phyloP scores from a whole-genome alignment of 1,284 basidiomycete genomes.

The Cutaneotrichosporon cutaneum region DNA sequence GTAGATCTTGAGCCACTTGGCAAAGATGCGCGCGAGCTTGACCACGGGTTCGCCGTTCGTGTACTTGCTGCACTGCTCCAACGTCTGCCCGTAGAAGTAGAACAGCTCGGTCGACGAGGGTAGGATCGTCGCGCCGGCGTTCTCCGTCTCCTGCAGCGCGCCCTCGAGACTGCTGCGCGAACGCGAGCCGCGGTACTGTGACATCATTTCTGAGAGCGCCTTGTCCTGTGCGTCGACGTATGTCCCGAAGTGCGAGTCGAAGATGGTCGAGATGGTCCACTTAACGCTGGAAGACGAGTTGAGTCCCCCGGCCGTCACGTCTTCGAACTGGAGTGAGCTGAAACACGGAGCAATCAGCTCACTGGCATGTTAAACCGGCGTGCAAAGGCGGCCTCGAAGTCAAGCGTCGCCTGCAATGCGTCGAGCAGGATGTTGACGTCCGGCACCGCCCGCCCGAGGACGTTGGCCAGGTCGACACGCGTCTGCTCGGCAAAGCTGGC shows the following conservation, averaged over 20 bases:
- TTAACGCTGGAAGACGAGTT: slow-evolving; percentile 32
- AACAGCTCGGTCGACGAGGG: slow-evolving; percentile 95
- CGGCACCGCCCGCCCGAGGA: slow-evolving; percentile 56
- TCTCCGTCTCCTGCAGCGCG: slow-evolving; percentile 56
- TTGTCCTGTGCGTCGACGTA: slow-evolving; percentile 97
- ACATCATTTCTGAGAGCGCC: slow-evolving; percentile 58
- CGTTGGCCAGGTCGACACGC: slow-evolving; percentile 55
- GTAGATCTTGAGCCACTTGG: slow-evolving; percentile 91
- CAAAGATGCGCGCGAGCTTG: slow-evolving; percentile 75
- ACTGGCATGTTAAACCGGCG: slow-evolving; percentile 77
- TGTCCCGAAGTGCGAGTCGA: slow-evolving; percentile 86
- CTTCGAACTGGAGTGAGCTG: slow-evolving; percentile 47
- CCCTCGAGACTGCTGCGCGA: slow-evolving; percentile 70
- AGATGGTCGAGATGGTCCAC: slow-evolving; percentile 76
- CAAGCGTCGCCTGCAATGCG: slow-evolving; percentile 75
- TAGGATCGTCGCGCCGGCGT: slow-evolving; percentile 66
- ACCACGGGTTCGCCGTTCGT: slow-evolving; percentile 75
- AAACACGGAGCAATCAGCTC: slow-evolving; percentile 37
- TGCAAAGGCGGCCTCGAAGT: slow-evolving; percentile 77
- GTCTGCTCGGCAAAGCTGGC: slow-evolving; percentile 84
- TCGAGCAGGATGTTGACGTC: slow-evolving; percentile 78
- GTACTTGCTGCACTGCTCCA: slow-evolving; percentile 85
- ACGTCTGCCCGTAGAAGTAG: slow-evolving; percentile 91
- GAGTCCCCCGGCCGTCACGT: slow-evolving; percentile 34
- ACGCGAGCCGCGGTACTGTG: slow-evolving; percentile 66